These are phyloP conservation scores for Dillenia suffruticosa DNA, from an alignment of 164 flowering plant genomes.

Conservation along the genomic window DNA sequence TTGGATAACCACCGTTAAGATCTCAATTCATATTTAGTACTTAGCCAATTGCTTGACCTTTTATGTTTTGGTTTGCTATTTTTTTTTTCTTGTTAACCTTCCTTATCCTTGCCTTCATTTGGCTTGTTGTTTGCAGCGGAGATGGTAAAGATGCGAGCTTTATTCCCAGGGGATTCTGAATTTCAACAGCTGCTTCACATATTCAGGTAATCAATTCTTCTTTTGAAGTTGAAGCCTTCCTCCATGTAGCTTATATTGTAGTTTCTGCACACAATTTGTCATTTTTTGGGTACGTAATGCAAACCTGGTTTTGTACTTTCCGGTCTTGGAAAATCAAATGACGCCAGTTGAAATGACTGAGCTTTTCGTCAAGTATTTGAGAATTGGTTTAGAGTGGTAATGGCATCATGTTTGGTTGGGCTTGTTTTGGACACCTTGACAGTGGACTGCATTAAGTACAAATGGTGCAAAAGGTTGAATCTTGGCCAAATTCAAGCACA, in stretches of 20 bases:
- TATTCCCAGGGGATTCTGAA: constrained; percentile 99
- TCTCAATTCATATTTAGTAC: neutral
- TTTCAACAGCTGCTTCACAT: constrained; percentile 94
- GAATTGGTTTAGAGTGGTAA: no score
- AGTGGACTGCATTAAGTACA: no score
- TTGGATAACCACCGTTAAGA: no score
- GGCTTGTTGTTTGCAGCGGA: constrained; percentile 53
- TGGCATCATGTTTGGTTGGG: no score
- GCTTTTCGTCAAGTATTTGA: no score
- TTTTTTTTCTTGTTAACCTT: neutral
- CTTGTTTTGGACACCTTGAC: no score
- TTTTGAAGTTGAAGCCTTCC: neutral
- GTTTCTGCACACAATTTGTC: neutral
- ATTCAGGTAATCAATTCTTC: constrained; percentile 50
- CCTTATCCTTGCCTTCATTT: neutral
- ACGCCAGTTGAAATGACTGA: no score
- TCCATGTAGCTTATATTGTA: neutral
- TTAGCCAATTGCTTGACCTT: no score
- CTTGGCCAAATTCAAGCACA: no score
- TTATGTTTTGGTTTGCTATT: neutral
- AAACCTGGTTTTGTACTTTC: neutral
- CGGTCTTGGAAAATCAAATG: no score
- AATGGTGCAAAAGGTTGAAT: no score
- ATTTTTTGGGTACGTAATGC: neutral
- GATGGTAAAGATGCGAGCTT: constrained; percentile 85